These are phyloP conservation scores for Nidularia sp. DNA, from an alignment of 768 basidiomycete species.

Conservation along the genomic window DNA sequence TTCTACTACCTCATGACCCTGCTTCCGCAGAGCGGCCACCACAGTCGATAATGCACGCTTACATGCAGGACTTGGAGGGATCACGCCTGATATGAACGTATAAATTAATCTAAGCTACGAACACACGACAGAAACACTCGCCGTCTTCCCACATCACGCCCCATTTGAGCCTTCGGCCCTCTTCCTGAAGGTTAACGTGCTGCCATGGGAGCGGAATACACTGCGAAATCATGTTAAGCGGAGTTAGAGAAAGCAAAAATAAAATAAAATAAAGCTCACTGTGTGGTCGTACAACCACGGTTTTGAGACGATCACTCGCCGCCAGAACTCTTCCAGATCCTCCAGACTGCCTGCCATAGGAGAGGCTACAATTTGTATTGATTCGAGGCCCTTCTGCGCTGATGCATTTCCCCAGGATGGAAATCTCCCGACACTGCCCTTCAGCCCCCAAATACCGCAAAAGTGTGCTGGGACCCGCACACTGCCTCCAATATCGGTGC, in stretches of 20 bases:
- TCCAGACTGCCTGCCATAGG: conserved; percentile 62
- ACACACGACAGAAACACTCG: conserved; percentile 15
- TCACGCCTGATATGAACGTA: conserved; percentile 36
- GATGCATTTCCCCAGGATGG: conserved; percentile 44
- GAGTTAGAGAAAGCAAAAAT: conserved; percentile 16
- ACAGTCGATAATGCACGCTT: conserved; percentile 50
- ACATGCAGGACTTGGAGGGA: conserved; percentile 63
- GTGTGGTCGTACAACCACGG: conserved; percentile 70
- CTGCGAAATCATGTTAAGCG: conserved; percentile 16
- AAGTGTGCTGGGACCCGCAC: conserved; percentile 72
- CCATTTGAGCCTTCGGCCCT: conserved; percentile 55
- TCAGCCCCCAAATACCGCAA: conserved; percentile 66
- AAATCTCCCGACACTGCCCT: conserved; percentile 56
- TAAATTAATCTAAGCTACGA: conserved; percentile 1
- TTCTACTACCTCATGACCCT: conserved; percentile 62
- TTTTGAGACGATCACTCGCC: conserved; percentile 51
- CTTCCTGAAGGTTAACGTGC: conserved; percentile 39
- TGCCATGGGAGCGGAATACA: conserved; percentile 49
- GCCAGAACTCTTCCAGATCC: conserved; percentile 66
- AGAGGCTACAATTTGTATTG: conserved; percentile 45
- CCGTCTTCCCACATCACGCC: conserved; percentile 63
- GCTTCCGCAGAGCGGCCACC: conserved; percentile 44
- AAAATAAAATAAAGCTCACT: conserved; percentile 21
- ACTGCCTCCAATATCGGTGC: conserved; percentile 71
- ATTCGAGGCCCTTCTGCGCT: conserved; percentile 52